phyloP scores from a whole-genome alignment of 352 stramenopile species.

The Thalassiosira exigua region DNA sequence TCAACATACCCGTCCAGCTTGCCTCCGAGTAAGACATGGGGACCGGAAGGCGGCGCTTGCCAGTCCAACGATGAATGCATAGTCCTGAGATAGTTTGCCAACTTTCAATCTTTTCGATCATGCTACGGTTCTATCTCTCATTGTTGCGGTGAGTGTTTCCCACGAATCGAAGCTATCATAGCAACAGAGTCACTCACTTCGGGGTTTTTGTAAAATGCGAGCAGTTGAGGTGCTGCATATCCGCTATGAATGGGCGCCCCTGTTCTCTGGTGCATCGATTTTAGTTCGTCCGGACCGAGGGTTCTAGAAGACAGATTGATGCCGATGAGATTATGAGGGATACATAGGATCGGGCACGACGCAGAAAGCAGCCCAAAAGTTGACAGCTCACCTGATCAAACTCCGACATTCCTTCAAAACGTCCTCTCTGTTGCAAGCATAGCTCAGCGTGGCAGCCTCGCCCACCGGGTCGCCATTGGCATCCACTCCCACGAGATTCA shows the following conservation, averaged over 20 bases:
- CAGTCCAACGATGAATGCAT: constrained; percentile 89
- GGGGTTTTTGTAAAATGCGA: no score
- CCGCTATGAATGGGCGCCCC: constrained; percentile 85
- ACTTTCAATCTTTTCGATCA: constrained; percentile 70
- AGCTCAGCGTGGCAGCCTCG: constrained; percentile 84
- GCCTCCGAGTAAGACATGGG: constrained; percentile 93
- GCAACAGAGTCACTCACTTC: no score
- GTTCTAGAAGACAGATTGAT: constrained; percentile 17
- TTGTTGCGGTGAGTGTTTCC: constrained; percentile 85
- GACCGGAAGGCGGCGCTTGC: constrained; percentile 37
- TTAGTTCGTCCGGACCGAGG: constrained; percentile 42
- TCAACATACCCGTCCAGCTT: constrained; percentile 93
- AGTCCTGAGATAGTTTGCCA: constrained; percentile 92
- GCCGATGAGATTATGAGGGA: background rate
- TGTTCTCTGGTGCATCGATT: constrained; percentile 69
- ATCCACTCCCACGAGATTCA: constrained; percentile 92
- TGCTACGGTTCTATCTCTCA: constrained; percentile 23
- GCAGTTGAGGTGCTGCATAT: constrained; percentile 90
- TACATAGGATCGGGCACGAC: background rate
- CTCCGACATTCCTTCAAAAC: constrained; percentile 63
- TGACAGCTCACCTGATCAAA: constrained; percentile 38
- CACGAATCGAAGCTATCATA: no score
- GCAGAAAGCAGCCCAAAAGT: background rate
- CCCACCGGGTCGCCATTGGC: constrained; percentile 74
- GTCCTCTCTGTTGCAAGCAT: constrained; percentile 68